These are phyloP conservation scores for Rhizopus arrhizus DNA, from an alignment of 371 early-diverging fungal genomes.

Conservation along the genomic window DNA sequence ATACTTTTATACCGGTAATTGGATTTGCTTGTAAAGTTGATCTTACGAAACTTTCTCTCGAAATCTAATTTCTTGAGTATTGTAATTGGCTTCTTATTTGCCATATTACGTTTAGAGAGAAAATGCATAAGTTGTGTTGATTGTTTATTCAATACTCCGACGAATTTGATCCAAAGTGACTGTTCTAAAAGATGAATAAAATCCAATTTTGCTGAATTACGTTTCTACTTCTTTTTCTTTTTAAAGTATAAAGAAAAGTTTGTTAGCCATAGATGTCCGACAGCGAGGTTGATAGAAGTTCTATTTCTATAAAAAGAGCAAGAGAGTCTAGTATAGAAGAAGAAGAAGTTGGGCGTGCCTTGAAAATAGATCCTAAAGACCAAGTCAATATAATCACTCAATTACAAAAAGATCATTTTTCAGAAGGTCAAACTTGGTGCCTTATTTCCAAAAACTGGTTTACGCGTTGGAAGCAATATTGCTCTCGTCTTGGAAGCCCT, in stretches of 20 bases:
- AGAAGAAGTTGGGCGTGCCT: slow-evolving; percentile 13
- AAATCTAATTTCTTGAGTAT: too few species aligned
- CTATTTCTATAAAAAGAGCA: slow-evolving; percentile 28
- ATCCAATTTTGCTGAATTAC: too few species aligned
- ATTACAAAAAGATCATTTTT: slow-evolving; percentile 21
- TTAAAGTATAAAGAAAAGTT: neutral
- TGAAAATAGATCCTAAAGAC: slow-evolving; percentile 23
- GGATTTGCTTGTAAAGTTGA: too few species aligned
- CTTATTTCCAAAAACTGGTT: slow-evolving; percentile 27
- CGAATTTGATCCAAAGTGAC: too few species aligned
- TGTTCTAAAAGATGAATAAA: too few species aligned
- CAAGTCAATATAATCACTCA: slow-evolving; percentile 23
- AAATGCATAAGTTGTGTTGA: too few species aligned
- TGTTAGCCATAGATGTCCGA: slow-evolving; percentile 24
- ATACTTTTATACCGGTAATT: too few species aligned
- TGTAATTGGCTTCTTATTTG: too few species aligned
- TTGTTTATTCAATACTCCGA: too few species aligned
- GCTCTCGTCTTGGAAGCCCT: slow-evolving; percentile 23
- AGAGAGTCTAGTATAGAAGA: slow-evolving; percentile 34
- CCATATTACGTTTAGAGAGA: too few species aligned
- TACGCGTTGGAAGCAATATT: slow-evolving; percentile 28
- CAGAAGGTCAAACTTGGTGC: slow-evolving; percentile 24
- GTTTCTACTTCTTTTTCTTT: neutral
- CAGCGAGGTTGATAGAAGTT: slow-evolving; percentile 20
- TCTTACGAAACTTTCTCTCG: too few species aligned